Base-by-base conservation (phyloP, 1,139 yeast species). In the Yamadazyma triangularis region DNA sequence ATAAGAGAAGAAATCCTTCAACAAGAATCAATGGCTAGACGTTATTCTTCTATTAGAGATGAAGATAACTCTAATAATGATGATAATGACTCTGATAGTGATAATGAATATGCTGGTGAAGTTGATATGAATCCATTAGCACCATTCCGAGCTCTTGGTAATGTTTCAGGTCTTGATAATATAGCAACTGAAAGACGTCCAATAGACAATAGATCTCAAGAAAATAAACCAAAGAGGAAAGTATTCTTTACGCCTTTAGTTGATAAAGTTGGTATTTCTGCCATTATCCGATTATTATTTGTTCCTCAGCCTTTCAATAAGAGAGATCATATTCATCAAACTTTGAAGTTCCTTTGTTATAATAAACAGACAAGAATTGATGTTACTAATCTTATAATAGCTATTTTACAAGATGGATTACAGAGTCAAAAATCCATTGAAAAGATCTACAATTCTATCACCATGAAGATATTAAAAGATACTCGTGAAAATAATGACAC, bases 301-400 rank as follows among this genome's bases (percentile, higher is more conserved):
- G 69, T 83, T 13, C 91, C 95, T 2, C 85, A 82, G 41, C 70
- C 81, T 2, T 73, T 75, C 36, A 67, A 65, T 35, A 81, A 81
- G 32, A 64, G 93, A 31, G 88, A 79, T 38, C 59, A 70, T 8
- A 65, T 86, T 30, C 82, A 82, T 50, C 80, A 79, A 34, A 61
- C 91, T 4, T 64, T 88, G 36, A 75, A 75, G 21, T 77, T 74
- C 38, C 54, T 88, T 37, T 84, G 95, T 49, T 71, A 76, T 39
- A 86, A 81, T 54, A 83, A 84, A 50, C 93, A 82, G 41, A 83
- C 86, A 8, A 62, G 96, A 31, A 62, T 75, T 13, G 96, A 89
- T 41, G 73, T 87, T n/a, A 66, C 88, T 53, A 78, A 82, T 27
- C 60, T 82, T 34, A 53, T 88, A 31, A 55, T 88, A 27, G 77